Evolutionary conservation across 2,329 filamentous ascomycete genomes (phyloP).

Genomic region (Exophiala sp.): DNA sequence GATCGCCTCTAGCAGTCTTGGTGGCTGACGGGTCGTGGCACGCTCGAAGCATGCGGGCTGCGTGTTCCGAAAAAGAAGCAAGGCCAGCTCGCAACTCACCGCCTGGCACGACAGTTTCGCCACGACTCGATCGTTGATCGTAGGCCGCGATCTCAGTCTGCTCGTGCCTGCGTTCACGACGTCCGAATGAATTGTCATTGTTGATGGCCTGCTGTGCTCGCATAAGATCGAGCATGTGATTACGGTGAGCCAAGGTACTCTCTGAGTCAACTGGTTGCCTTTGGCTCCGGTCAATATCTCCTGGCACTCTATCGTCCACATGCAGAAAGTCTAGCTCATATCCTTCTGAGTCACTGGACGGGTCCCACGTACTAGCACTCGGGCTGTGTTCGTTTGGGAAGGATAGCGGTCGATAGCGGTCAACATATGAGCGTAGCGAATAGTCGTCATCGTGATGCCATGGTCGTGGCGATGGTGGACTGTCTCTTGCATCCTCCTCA

Average conservation of each 20-base stretch:
- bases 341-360: constrained; percentile 23
- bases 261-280: constrained; percentile 13
- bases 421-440: constrained; percentile 21
- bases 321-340: constrained; percentile 8
- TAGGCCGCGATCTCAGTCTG: constrained; percentile 4
- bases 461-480: constrained; percentile 23
- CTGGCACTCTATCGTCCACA: neutral
- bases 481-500: constrained; percentile 10
- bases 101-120: neutral
- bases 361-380: constrained; percentile 12
- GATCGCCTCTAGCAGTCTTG: constrained; percentile 24
- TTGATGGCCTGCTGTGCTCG: constrained; percentile 17
- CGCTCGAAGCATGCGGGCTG: neutral
- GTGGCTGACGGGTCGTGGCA: neutral
- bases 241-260: constrained; percentile 7
- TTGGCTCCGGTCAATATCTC: constrained; percentile 11
- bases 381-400: constrained; percentile 7
- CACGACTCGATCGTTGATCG: constrained; percentile 3
- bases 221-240: constrained; percentile 14
- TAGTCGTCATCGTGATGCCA: constrained; percentile 25
- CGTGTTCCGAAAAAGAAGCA: constrained; percentile 2
- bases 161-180: constrained; percentile 2
- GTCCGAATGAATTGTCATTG: constrained; percentile 13
- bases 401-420: constrained; percentile 25
- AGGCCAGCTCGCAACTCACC: neutral